These are phyloP conservation scores for Neophaeococcomyces aloes DNA, from an alignment of 2,329 filamentous ascomycete genomes.

Conservation along the genomic window DNA sequence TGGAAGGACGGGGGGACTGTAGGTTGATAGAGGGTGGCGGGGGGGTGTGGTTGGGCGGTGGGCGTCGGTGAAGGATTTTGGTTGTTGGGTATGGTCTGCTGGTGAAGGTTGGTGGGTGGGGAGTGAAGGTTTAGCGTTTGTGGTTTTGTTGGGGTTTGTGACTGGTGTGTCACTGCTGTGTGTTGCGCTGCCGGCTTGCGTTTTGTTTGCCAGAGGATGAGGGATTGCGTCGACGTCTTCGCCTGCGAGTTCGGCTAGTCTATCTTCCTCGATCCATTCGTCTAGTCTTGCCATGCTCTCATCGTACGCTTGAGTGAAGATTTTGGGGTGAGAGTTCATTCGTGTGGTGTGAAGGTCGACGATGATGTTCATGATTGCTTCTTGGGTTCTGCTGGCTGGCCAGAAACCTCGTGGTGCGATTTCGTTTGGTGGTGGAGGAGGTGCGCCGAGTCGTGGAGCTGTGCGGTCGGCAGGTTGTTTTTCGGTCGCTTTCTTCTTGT, in stretches of 20 bases:
- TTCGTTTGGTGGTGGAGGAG: background rate
- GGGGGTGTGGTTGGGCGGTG: constrained; percentile 6
- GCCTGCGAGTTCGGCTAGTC: background rate
- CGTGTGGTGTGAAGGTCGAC: constrained; percentile 8
- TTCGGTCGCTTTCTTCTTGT: background rate
- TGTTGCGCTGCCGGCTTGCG: background rate
- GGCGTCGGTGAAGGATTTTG: constrained; percentile 8
- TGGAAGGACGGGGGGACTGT: constrained; percentile 11
- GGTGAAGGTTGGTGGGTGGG: background rate
- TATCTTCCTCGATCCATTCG: constrained; percentile 9
- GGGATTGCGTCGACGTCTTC: background rate
- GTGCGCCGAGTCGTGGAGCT: no score
- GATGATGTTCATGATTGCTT: constrained; percentile 13
- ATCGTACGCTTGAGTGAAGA: constrained; percentile 12
- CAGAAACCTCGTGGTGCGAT: constrained; percentile 1
- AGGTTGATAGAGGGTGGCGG: background rate
- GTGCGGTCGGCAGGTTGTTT: no score
- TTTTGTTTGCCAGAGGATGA: background rate
- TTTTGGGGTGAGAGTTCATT: constrained; percentile 7
- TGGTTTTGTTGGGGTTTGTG: background rate
- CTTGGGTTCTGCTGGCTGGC: constrained; percentile 8
- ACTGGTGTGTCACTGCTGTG: background rate
- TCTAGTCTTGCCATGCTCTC: constrained; percentile 12
- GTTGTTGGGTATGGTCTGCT: background rate
- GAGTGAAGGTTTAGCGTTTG: background rate